These are phyloP conservation scores for Epichloe hybrida DNA, from an alignment of 2,329 filamentous ascomycete species.

Conservation along the genomic window DNA sequence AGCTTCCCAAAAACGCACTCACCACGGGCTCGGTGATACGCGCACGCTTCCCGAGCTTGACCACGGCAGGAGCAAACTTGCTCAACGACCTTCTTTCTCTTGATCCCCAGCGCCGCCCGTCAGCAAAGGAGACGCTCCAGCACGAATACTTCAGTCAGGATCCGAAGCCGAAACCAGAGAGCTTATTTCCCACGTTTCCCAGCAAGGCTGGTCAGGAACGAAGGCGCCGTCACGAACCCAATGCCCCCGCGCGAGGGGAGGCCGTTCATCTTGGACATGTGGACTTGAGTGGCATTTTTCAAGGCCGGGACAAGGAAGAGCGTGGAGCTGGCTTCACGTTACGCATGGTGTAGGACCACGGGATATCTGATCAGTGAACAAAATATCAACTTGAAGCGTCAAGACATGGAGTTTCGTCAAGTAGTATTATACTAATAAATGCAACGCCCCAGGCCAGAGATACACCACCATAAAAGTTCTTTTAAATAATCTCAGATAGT, in stretches of 20 bases:
- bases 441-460: slow-evolving; percentile 2
- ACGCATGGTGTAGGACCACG: slow-evolving; percentile 36
- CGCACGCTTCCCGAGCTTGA: slow-evolving; percentile 69
- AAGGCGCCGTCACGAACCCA: slow-evolving; percentile 56
- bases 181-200: slow-evolving; percentile 94
- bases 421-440: not conserved
- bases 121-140: slow-evolving; percentile 57
- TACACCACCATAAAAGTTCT: not conserved
- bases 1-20: slow-evolving; percentile 42
- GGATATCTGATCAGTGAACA: not conserved
- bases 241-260: slow-evolving; percentile 69
- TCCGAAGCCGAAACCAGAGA: slow-evolving; percentile 76
- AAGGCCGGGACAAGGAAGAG: slow-evolving; percentile 50
- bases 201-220: slow-evolving; percentile 89
- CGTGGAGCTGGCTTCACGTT: slow-evolving; percentile 52
- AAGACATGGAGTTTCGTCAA: not conserved
- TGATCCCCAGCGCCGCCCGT: slow-evolving; percentile 58
- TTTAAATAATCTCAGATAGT: not conserved
- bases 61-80: slow-evolving; percentile 56
- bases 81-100: slow-evolving; percentile 58
- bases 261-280: slow-evolving; percentile 39
- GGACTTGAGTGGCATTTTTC: slow-evolving; percentile 62
- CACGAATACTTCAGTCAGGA: slow-evolving; percentile 83
- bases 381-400: not conserved
- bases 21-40: slow-evolving; percentile 45